Percentiles rank a stretch among this genome's conserved stretches.
Conservation (phyloP, 257 asterid genomes). For the Galeopsis tetrahit region DNA sequence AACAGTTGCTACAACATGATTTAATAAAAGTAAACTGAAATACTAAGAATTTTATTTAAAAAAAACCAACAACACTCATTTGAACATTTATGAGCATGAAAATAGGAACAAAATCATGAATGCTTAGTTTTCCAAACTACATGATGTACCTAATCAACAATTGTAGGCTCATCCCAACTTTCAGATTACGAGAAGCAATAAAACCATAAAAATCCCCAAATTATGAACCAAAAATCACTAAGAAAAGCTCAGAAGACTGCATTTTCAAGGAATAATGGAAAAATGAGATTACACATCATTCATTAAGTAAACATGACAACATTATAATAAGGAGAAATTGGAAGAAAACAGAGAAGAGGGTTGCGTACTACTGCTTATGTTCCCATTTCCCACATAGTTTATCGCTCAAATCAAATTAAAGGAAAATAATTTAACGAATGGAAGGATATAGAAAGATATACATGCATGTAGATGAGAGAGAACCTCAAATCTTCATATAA, state of each 20-base stretch:
- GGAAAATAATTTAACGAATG: too few species aligned
- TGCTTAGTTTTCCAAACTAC: background rate
- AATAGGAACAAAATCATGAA: constrained; percentile 5
- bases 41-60: background rate
- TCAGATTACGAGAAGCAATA: background rate
- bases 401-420: too few species aligned
- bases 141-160: background rate
- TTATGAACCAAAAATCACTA: constrained; percentile 3
- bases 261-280: background rate
- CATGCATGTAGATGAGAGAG: too few species aligned
- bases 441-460: too few species aligned
- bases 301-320: background rate
- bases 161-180: background rate
- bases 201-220: constrained; percentile 12
- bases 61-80: background rate
- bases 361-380: constrained; percentile 29
- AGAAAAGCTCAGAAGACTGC: background rate
- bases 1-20: background rate
- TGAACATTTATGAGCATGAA: background rate
- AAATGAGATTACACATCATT: constrained; percentile 1
- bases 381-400: too few species aligned
- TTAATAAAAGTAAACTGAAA: background rate
- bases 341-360: constrained; percentile 19
- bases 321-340: background rate
- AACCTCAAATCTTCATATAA: too few species aligned